phyloP scores from a whole-genome alignment of 768 basidiomycete species.

The Sistotremastrum suecicum region DNA sequence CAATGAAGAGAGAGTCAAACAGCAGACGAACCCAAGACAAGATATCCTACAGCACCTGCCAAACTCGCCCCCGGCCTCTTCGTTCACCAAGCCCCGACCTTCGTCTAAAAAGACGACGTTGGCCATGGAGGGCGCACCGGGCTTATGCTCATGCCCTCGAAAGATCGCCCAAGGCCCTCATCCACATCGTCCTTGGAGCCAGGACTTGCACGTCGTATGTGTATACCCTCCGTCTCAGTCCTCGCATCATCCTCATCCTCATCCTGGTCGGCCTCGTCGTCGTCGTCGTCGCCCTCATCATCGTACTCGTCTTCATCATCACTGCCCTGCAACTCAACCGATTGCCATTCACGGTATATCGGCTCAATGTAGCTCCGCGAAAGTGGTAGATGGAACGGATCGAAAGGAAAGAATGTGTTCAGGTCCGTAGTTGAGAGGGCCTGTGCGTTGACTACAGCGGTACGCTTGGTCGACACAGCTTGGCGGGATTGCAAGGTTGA shows the following conservation, averaged over 20 bases:
- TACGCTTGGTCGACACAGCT: slow-evolving; percentile 7
- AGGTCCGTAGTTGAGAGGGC: slow-evolving; percentile 35
- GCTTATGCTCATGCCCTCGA: slow-evolving; percentile 79
- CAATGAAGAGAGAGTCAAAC: too few relatives aligned
- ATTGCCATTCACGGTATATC: slow-evolving; percentile 83
- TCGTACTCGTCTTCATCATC: slow-evolving; percentile 60
- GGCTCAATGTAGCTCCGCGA: slow-evolving; percentile 64
- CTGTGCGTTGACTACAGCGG: slow-evolving; percentile 25
- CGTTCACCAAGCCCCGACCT: too few relatives aligned
- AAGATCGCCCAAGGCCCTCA: slow-evolving; percentile 47
- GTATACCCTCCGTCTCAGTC: neutral
- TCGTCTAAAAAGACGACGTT: too few relatives aligned
- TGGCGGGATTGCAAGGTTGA: slow-evolving; percentile 3
- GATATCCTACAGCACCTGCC: too few relatives aligned
- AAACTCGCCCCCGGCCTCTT: too few relatives aligned
- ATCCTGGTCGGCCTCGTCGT: slow-evolving; percentile 18
- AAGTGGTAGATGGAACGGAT: slow-evolving; percentile 83
- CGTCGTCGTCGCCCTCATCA: slow-evolving; percentile 36
- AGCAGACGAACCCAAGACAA: too few relatives aligned
- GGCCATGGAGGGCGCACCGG: slow-evolving; percentile 24
- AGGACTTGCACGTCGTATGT: neutral
- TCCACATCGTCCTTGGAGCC: slow-evolving; percentile 20
- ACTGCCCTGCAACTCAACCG: slow-evolving; percentile 57
- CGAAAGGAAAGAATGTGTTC: slow-evolving; percentile 95
- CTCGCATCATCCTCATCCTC: slow-evolving; percentile 8